A percentile compares a stretch with the other conserved stretches of the same genome.
phyloP scores from a whole-genome alignment of 2,329 filamentous ascomycete genomes.

The Cladosporium cucumerinum region DNA sequence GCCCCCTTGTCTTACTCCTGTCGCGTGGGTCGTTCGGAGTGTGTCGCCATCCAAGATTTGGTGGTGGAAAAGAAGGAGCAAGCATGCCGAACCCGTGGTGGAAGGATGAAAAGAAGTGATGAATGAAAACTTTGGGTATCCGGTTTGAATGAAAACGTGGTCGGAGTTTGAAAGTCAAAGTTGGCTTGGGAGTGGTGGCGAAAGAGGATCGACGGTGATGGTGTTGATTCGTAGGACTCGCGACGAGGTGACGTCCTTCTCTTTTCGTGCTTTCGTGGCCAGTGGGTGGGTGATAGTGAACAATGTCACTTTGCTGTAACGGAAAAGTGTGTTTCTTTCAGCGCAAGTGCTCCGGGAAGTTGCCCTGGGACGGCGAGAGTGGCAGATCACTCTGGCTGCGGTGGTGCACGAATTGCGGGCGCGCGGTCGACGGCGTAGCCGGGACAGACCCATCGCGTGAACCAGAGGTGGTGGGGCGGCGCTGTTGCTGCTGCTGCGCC shows the following conservation, averaged over 20 bases:
- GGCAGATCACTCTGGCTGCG: constrained; percentile 21
- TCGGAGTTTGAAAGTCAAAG: background rate
- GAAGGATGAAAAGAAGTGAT: background rate
- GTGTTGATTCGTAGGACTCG: background rate
- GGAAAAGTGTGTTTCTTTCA: background rate
- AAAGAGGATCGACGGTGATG: background rate
- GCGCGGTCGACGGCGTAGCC: background rate
- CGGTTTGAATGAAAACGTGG: background rate
- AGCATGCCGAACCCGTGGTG: background rate
- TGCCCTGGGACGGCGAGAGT: constrained; percentile 16
- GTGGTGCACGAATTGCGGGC: constrained; percentile 8
- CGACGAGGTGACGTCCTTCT: constrained; percentile 20
- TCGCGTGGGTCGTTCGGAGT: background rate
- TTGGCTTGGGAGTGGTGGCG: background rate
- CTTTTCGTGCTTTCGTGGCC: constrained; percentile 1
- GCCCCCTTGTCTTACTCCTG: background rate
- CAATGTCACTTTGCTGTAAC: background rate
- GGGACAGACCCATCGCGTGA: constrained; percentile 7
- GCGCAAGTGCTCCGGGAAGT: constrained; percentile 5
- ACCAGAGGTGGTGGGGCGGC: constrained; percentile 1
- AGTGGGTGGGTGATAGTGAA: background rate
- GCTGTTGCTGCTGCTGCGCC: constrained; percentile 5
- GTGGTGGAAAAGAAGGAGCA: background rate
- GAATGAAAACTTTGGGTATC: constrained; percentile 4
- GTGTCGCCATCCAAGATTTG: background rate